phyloP scores from a whole-genome alignment of 2,329 filamentous ascomycete species.

The Madurella fahalii region DNA sequence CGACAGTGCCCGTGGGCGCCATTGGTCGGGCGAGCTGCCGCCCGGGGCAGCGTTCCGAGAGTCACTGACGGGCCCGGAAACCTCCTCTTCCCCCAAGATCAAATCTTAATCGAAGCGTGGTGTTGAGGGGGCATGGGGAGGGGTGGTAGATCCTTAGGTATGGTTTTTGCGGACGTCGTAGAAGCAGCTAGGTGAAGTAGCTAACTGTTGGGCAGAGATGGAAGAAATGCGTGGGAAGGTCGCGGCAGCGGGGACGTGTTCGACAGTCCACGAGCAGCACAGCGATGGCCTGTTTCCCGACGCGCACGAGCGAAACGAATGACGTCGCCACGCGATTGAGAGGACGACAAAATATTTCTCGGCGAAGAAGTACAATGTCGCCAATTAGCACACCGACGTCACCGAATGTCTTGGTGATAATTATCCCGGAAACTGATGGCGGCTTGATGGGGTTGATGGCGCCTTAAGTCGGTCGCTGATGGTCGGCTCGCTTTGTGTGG shows the following conservation, averaged over 20 bases:
- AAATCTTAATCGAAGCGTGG: constrained; percentile 3
- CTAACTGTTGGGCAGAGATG: background rate
- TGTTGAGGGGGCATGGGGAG: constrained; percentile 3
- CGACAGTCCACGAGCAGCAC: background rate
- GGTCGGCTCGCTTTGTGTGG: constrained; percentile 19
- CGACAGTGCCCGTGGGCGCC: constrained; percentile 48
- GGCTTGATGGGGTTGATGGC: constrained; percentile 12
- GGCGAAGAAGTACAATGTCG: background rate
- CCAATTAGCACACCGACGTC: background rate
- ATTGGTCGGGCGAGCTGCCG: constrained; percentile 34
- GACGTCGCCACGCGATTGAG: background rate
- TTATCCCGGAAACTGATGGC: constrained; percentile 1
- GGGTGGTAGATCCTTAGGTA: background rate
- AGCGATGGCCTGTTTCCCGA: background rate
- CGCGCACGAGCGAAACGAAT: background rate
- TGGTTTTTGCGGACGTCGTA: background rate
- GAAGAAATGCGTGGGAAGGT: background rate
- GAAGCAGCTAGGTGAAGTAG: background rate
- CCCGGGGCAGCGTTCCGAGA: constrained; percentile 12
- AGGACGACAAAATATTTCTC: background rate
- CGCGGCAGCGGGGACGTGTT: background rate
- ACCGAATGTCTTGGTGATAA: background rate
- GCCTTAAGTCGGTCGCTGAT: constrained; percentile 12
- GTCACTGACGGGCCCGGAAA: background rate
- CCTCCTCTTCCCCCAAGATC: constrained; percentile 4